These are phyloP conservation scores for Helicocarpus griseus DNA, from an alignment of 2,329 filamentous ascomycete genomes.

Conservation along the genomic window DNA sequence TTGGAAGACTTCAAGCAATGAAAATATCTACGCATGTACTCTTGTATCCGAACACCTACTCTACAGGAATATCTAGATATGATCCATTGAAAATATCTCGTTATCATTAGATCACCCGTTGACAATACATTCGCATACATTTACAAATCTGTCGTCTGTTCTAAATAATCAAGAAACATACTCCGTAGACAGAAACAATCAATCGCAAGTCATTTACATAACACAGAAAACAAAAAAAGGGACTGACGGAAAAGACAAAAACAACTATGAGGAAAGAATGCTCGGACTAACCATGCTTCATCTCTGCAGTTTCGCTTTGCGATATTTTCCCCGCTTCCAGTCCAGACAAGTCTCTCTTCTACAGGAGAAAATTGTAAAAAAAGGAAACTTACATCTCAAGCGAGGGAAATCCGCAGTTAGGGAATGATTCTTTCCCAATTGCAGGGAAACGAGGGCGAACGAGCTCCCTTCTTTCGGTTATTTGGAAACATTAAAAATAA, in stretches of 20 bases:
- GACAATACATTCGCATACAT: not conserved
- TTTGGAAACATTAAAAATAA: not conserved
- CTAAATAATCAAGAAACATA: not conserved
- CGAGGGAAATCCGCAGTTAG: conserved; percentile 2
- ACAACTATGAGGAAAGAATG: not conserved
- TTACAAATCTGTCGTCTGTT: not conserved
- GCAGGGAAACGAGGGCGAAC: not conserved
- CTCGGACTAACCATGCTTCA: conserved; percentile 7
- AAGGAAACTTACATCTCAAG: conserved; percentile 10
- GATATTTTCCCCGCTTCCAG: not conserved
- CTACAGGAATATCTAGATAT: too few species aligned
- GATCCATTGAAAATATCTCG: too few species aligned
- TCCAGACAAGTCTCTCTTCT: not conserved
- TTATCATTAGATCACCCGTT: too few species aligned
- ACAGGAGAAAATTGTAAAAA: not conserved
- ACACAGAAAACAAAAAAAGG: not conserved
- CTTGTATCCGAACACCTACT: too few species aligned
- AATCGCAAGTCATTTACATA: too few species aligned
- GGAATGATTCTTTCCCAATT: conserved; percentile 2
- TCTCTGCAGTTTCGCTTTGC: not conserved
- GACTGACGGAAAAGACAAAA: not conserved
- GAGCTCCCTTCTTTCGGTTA: not conserved
- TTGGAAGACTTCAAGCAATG: too few species aligned
- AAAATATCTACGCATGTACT: too few species aligned
- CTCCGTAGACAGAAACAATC: not conserved